Base-by-base conservation (phyloP, 1,284 basidiomycete genomes). In the Caloboletus inedulis region DNA sequence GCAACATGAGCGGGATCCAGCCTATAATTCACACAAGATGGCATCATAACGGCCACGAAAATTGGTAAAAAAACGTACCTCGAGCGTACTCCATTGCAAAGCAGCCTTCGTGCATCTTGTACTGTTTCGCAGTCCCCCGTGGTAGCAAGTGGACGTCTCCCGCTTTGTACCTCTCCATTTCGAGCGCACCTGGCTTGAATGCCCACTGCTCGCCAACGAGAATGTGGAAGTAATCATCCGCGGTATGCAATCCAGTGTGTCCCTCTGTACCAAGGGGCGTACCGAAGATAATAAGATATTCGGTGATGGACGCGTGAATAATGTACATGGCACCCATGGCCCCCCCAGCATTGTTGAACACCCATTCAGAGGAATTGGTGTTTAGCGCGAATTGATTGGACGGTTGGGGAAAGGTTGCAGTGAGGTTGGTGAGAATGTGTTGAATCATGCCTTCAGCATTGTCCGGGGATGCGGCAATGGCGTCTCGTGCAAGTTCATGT, bases 261-360 rank as follows among this genome's bases (percentile, higher is more conserved):
- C 96, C 96, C 72, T 99, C 96, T 2, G 96, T 99, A 13, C 96
- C 96, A 8, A 98, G 77, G 0, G 95, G 94, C 0, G 94, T 95
- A 4, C 96, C 96, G 62, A 99, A 99, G 65, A 99, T 89, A 68
- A 91, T 91, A 65, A 96, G 82, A 75, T 94, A 92, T 77, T 96
- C 94, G 8, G 93, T 95, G 63, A 97, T 87, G 71, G 83, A 89
- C 16, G 94, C 92, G 66, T 98, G 95, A 59, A 99, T 90, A 72
- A 98, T 82, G 72, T 93, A 98, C 96, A 99, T 98, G 41, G 87
- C 86, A 41, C 92, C 96, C 96, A 98, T 99, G 1, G 97, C 96
- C 49, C 97, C 96, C 18, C 95, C 96, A 1, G 96, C 96, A 66
- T 99, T 99, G 77, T 89, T 98, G 74, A 97, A 92, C 40, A 98